A percentile compares a stretch with the other conserved stretches of the same genome.
These are phyloP conservation scores for Lentinula novae-zelandiae DNA, from an alignment of 1,284 basidiomycete genomes.

Conservation along the genomic window DNA sequence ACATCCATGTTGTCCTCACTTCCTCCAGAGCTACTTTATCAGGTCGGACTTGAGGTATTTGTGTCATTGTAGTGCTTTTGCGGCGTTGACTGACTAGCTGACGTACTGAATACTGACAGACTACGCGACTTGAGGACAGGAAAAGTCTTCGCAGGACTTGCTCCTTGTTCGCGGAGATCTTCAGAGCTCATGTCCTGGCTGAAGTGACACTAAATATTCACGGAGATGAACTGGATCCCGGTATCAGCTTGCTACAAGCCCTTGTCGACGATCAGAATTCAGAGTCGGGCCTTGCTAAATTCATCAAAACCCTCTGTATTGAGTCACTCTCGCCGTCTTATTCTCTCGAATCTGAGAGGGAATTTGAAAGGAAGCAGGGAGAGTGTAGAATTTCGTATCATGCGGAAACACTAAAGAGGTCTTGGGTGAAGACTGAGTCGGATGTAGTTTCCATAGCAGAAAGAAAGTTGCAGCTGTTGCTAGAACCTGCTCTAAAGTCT, in stretches of 20 bases:
- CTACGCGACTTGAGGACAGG: background rate
- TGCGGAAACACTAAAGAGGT: background rate
- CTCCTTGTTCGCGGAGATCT: background rate
- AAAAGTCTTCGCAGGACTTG: constrained; percentile 5
- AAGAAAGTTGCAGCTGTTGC: background rate
- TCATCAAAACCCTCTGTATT: constrained; percentile 4
- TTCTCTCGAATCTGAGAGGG: background rate
- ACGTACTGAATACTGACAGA: background rate
- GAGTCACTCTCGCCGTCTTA: constrained; percentile 1
- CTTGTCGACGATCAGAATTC: background rate
- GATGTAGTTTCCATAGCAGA: background rate
- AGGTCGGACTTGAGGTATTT: background rate
- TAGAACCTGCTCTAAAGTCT: constrained; percentile 1
- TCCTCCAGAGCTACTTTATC: background rate
- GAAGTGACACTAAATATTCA: constrained; percentile 5
- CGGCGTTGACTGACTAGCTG: background rate
- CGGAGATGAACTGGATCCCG: background rate
- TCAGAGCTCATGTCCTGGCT: background rate
- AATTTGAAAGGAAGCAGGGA: background rate
- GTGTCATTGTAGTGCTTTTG: background rate
- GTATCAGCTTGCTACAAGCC: background rate
- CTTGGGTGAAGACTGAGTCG: background rate
- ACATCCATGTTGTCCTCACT: background rate
- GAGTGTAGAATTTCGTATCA: background rate
- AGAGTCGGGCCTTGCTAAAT: background rate